Evolutionary conservation across 2,329 filamentous ascomycete species (phyloP).

Genomic region (Hymenotorrendiella dingleyae): DNA sequence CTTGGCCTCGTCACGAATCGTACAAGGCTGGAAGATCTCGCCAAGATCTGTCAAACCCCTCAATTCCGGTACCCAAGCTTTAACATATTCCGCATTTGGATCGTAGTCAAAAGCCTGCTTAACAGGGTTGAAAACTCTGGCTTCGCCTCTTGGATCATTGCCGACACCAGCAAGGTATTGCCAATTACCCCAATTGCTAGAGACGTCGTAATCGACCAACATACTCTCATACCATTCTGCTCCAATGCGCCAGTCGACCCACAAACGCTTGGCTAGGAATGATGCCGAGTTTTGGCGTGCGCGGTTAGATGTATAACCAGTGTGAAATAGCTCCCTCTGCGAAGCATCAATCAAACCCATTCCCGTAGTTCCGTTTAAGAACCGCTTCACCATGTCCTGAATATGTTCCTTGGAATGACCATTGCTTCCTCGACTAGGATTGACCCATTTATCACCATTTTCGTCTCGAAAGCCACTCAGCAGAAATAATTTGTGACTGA

Average conservation of each 20-base stretch:
- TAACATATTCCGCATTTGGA: conserved; percentile 60
- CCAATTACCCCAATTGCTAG: conserved; percentile 78
- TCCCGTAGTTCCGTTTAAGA: conserved; percentile 64
- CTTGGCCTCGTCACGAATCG: conserved; percentile 48
- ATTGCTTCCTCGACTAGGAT: conserved; percentile 17
- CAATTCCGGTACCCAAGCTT: conserved; percentile 68
- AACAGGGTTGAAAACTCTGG: conserved; percentile 72
- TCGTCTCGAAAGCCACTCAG: conserved; percentile 55
- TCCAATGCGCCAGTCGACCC: conserved; percentile 73
- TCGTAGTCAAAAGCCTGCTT: conserved; percentile 79
- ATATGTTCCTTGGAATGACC: conserved; percentile 36
- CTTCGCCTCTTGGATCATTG: conserved; percentile 66
- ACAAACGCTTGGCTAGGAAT: conserved; percentile 66
- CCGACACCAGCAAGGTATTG: conserved; percentile 76
- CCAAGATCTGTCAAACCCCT: conserved; percentile 38
- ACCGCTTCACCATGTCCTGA: conserved; percentile 45
- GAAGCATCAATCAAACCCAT: conserved; percentile 73
- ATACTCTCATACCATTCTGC: conserved; percentile 78
- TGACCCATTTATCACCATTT: conserved; percentile 32
- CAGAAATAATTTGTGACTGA: conserved; percentile 57
- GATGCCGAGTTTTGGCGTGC: conserved; percentile 71
- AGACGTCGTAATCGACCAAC: conserved; percentile 70
- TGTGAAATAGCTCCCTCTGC: conserved; percentile 67
- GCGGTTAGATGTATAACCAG: conserved; percentile 73
- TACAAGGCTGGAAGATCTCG: conserved; percentile 67